Conservation (phyloP, 2,329 filamentous ascomycete species). For the Scedosporium boydii region DNA sequence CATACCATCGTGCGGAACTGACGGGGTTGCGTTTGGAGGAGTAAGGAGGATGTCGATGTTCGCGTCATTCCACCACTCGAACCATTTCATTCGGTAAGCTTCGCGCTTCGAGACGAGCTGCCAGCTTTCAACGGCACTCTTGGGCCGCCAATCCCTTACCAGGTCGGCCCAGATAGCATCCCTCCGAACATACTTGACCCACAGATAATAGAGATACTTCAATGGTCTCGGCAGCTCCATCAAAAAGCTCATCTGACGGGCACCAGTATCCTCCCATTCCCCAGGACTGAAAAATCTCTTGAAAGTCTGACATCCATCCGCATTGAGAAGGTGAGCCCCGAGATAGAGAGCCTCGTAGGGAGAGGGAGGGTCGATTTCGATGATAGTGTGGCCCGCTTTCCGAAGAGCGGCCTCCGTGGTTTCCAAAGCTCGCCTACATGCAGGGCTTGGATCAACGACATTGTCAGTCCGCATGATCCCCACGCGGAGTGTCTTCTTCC, state of each 20-base stretch:
- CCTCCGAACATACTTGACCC: constrained; percentile 71
- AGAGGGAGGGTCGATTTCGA: constrained; percentile 52
- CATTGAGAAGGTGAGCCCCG: constrained; percentile 71
- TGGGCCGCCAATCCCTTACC: constrained; percentile 62
- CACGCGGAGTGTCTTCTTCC: constrained; percentile 57
- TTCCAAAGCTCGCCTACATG: constrained; percentile 67
- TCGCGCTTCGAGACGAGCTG: constrained; percentile 69
- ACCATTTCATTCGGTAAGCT: constrained; percentile 67
- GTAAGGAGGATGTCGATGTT: constrained; percentile 71
- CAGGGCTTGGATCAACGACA: constrained; percentile 79
- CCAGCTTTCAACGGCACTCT: constrained; percentile 74
- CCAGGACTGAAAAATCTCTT: constrained; percentile 65
- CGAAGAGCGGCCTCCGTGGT: constrained; percentile 60
- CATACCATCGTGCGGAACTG: constrained; percentile 81
- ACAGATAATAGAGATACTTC: constrained; percentile 81
- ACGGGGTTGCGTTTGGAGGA: constrained; percentile 83
- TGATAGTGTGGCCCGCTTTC: constrained; percentile 65
- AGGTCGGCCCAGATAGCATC: constrained; percentile 73
- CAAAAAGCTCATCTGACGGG: constrained; percentile 63
- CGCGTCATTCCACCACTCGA: constrained; percentile 71
- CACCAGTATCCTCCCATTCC: constrained; percentile 73
- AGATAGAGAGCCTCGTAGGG: constrained; percentile 69
- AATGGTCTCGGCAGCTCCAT: constrained; percentile 64
- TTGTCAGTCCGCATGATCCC: constrained; percentile 72
- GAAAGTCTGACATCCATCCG: constrained; percentile 76